A percentile compares a stretch with the other conserved stretches of the same genome.
Conservation (phyloP, 352 stramenopile genomes). For the Globisporangium barbulae region DNA sequence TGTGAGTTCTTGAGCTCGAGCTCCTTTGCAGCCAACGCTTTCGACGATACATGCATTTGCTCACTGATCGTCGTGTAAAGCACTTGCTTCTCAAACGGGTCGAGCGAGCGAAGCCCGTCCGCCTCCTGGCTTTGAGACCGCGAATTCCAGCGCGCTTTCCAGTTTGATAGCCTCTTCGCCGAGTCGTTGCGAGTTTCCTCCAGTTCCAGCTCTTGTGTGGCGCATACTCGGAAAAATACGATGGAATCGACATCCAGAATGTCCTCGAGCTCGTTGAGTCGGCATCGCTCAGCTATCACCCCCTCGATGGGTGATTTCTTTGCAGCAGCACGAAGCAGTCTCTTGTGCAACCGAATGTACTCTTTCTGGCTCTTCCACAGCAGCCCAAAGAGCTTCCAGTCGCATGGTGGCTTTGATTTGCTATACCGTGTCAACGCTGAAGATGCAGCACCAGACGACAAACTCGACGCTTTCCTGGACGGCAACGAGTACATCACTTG, state of each 20-base stretch:
- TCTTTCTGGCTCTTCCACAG: slow-evolving; percentile 60
- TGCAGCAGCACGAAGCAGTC: slow-evolving; percentile 47
- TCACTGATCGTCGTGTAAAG: slow-evolving; percentile 57
- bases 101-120: slow-evolving; percentile 22
- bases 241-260: slow-evolving; percentile 71
- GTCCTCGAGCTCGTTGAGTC: slow-evolving; percentile 65
- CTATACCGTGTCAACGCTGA: slow-evolving; percentile 13
- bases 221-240: slow-evolving; percentile 78
- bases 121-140: slow-evolving; percentile 17
- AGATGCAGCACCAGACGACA: neutral
- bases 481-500: slow-evolving; percentile 50
- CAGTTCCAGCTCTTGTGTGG: slow-evolving; percentile 56
- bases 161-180: slow-evolving; percentile 59
- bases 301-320: slow-evolving; percentile 53
- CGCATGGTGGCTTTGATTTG: slow-evolving; percentile 21
- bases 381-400: slow-evolving; percentile 62
- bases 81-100: slow-evolving; percentile 44
- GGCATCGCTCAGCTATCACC: slow-evolving; percentile 41
- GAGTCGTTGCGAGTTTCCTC: slow-evolving; percentile 67
- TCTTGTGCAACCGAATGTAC: slow-evolving; percentile 79
- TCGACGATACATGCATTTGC: slow-evolving; percentile 58
- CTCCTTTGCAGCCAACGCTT: slow-evolving; percentile 39
- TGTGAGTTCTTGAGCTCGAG: slow-evolving; percentile 43
- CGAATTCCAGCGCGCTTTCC: slow-evolving; percentile 65
- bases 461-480: slow-evolving; percentile 11